These are phyloP conservation scores for Russula earlei DNA, from an alignment of 768 basidiomycete genomes.

Conservation along the genomic window DNA sequence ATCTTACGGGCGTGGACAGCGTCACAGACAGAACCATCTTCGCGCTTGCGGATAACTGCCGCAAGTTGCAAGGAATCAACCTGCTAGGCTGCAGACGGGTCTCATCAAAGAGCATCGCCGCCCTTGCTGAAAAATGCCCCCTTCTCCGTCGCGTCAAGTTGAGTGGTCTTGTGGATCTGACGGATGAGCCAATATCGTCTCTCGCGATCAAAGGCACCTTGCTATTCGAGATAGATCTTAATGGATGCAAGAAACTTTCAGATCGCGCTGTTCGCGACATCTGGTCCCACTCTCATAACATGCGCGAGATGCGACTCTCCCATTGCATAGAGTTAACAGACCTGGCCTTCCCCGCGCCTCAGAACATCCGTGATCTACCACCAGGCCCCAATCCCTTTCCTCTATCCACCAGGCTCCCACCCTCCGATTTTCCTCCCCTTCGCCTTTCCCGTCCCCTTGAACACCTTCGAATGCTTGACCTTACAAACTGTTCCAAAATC, in stretches of 20 bases:
- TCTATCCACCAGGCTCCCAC: constrained; percentile 25
- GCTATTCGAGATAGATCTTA: constrained; percentile 90
- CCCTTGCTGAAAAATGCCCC: constrained; percentile 65
- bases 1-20: constrained; percentile 63
- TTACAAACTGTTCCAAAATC: constrained; percentile 73
- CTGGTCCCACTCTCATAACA: constrained; percentile 68
- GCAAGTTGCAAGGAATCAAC: constrained; percentile 85
- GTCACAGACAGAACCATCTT: constrained; percentile 65
- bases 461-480: constrained; percentile 85
- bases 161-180: constrained; percentile 63
- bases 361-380: constrained; percentile 36
- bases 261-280: constrained; percentile 73
- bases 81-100: constrained; percentile 74
- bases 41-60: constrained; percentile 59
- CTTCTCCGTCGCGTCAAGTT: constrained; percentile 86
- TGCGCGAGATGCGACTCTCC: constrained; percentile 87
- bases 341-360: constrained; percentile 72
- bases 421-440: constrained; percentile 53
- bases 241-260: constrained; percentile 69
- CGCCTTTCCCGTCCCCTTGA: constrained; percentile 58
- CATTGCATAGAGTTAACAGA: constrained; percentile 74
- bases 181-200: constrained; percentile 65
- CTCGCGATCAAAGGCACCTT: constrained; percentile 74
- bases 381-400: constrained; percentile 30
- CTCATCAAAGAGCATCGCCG: constrained; percentile 66